phyloP scores from a whole-genome alignment of 768 basidiomycete species.

The Kwoniella sp. region DNA sequence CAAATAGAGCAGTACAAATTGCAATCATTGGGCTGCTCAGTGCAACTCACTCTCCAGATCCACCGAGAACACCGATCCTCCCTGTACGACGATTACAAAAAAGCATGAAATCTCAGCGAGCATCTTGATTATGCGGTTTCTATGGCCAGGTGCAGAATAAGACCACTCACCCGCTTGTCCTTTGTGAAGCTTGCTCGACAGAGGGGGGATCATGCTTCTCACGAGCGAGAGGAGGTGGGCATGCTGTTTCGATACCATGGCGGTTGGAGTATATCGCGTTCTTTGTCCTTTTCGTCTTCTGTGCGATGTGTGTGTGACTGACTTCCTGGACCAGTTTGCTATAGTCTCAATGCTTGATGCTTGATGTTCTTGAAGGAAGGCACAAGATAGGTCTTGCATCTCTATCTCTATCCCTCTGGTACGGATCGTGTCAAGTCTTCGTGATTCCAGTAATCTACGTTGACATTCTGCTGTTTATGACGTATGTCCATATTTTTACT shows the following conservation, averaged over 20 bases:
- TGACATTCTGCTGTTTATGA: not conserved
- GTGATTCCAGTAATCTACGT: not conserved
- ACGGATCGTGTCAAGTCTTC: too few species aligned
- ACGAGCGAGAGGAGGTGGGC: constrained; percentile 61
- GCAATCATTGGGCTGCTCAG: not conserved
- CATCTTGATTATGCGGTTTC: not conserved
- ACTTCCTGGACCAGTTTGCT: too few species aligned
- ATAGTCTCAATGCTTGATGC: too few species aligned
- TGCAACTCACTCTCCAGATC: constrained; percentile 78
- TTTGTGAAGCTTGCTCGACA: constrained; percentile 86
- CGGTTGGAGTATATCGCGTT: not conserved
- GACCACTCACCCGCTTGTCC: constrained; percentile 77
- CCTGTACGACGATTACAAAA: constrained; percentile 59
- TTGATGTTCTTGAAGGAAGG: too few species aligned
- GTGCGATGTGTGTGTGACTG: too few species aligned
- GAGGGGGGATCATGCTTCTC: constrained; percentile 82
- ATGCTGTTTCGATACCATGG: constrained; percentile 41
- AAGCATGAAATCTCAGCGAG: not conserved
- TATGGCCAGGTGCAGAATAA: constrained; percentile 1
- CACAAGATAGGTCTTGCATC: too few species aligned
- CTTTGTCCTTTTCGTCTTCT: too few species aligned
- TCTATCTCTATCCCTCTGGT: too few species aligned
- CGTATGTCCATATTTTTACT: too few species aligned
- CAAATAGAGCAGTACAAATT: too few species aligned
- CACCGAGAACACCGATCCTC: constrained; percentile 89